A percentile compares a stretch with the other conserved stretches of the same genome.
phyloP scores from a whole-genome alignment of 768 basidiomycete species.

The Leucosporidium yakuticum region DNA sequence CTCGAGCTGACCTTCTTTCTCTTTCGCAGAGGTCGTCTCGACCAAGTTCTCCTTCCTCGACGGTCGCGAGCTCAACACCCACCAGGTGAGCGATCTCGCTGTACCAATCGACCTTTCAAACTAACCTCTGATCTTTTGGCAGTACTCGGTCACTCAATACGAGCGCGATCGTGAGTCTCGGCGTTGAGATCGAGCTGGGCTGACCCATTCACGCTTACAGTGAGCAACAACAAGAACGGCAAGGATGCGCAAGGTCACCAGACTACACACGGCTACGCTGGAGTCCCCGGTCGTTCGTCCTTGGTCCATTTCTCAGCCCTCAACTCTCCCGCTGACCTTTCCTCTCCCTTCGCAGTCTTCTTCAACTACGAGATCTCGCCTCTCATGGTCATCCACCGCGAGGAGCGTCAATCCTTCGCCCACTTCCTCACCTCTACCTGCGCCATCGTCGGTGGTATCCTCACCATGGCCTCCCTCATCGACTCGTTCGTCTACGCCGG shows the following conservation, averaged over 20 bases:
- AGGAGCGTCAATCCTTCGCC: slow-evolving; percentile 88
- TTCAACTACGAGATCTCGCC: slow-evolving; percentile 66
- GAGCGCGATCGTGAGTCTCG: slow-evolving; percentile 69
- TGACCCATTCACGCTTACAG: slow-evolving; percentile 41
- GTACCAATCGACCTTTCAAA: no score
- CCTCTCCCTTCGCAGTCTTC: slow-evolving; percentile 36
- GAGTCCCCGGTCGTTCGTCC: slow-evolving; percentile 53
- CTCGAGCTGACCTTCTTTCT: neutral
- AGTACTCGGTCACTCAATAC: slow-evolving; percentile 93
- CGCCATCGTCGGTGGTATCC: slow-evolving; percentile 93
- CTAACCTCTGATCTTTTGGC: no score
- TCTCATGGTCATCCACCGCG: slow-evolving; percentile 84
- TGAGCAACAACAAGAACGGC: slow-evolving; percentile 43
- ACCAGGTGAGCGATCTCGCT: slow-evolving; percentile 45
- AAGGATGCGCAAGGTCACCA: slow-evolving; percentile 46
- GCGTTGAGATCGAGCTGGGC: slow-evolving; percentile 41
- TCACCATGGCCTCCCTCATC: slow-evolving; percentile 84
- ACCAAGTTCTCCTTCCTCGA: slow-evolving; percentile 85
- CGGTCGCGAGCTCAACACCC: slow-evolving; percentile 72
- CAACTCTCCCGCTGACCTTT: slow-evolving; percentile 11
- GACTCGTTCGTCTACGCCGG: slow-evolving; percentile 48
- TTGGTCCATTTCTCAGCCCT: slow-evolving; percentile 25
- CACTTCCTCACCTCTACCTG: slow-evolving; percentile 99
- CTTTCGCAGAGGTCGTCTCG: slow-evolving; percentile 60
- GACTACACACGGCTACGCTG: slow-evolving; percentile 65